Evolutionary conservation across 140 eudicot genomes (phyloP).

Genomic region (Anethum foeniculum): DNA sequence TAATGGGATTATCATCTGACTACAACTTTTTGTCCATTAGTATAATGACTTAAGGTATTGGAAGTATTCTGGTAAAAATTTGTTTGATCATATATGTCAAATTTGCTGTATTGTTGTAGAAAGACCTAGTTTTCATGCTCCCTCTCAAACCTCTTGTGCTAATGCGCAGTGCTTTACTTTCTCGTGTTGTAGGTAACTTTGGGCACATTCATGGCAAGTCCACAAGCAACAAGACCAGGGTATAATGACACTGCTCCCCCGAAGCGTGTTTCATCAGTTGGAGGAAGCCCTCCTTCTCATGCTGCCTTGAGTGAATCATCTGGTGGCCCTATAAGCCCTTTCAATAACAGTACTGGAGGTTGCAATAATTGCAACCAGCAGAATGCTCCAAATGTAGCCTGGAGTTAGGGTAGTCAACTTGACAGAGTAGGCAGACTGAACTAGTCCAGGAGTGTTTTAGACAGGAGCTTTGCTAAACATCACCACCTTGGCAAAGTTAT

Average conservation of each 20-base stretch:
- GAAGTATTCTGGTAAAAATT: not conserved
- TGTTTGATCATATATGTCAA: not conserved
- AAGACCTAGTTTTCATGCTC: not conserved
- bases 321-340: constrained; percentile 38
- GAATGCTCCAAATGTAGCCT: constrained; percentile 26
- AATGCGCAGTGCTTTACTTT: not conserved
- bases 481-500: not conserved
- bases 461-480: not conserved
- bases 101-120: not conserved
- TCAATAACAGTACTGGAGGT: constrained; percentile 17
- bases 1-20: not conserved
- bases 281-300: constrained; percentile 17
- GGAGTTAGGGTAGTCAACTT: constrained; percentile 16
- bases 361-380: constrained; percentile 28
- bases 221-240: constrained; percentile 14
- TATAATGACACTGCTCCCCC: constrained; percentile 20
- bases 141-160: not conserved
- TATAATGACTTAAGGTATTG: not conserved
- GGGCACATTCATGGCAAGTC: constrained; percentile 39
- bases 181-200: constrained; percentile 26
- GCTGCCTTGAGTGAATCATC: constrained; percentile 31
- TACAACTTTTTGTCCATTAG: not conserved
- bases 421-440: not conserved
- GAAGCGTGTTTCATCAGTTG: constrained; percentile 11
- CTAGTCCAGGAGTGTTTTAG: not conserved